phyloP scores from a whole-genome alignment of 176 grass and related monocot genomes.

The Luzula sylvatica region DNA sequence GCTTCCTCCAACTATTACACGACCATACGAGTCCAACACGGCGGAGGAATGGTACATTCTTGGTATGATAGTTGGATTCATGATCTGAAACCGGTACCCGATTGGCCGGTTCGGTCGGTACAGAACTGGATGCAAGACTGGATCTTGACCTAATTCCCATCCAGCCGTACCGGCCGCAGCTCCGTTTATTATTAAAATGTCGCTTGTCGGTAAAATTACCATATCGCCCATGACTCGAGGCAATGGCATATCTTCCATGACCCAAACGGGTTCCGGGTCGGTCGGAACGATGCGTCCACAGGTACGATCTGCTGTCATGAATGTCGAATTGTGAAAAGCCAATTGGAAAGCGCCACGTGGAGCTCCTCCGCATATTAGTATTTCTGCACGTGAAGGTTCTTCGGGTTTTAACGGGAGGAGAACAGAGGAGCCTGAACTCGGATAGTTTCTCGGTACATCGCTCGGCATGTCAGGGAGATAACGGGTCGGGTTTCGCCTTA shows the following conservation, averaged over 20 bases:
- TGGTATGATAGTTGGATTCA: constrained; percentile 14
- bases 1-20: constrained; percentile 67
- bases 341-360: constrained; percentile 41
- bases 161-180: constrained; percentile 50
- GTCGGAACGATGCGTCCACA: constrained; percentile 51
- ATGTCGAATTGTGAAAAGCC: constrained; percentile 40
- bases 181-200: constrained; percentile 70
- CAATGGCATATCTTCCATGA: constrained; percentile 61
- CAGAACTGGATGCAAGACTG: constrained; percentile 44
- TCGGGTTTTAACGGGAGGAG: constrained; percentile 46
- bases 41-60: constrained; percentile 86
- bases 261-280: constrained; percentile 40
- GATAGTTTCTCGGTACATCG: constrained; percentile 56
- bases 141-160: constrained; percentile 60
- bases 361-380: constrained; percentile 61
- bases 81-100: constrained; percentile 31
- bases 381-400: constrained; percentile 27
- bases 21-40: constrained; percentile 42
- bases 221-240: constrained; percentile 67
- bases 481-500: constrained; percentile 24
- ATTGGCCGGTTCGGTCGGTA: constrained; percentile 27
- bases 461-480: constrained; percentile 30
- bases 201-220: constrained; percentile 65
- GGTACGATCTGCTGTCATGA: constrained; percentile 33
- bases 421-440: constrained; percentile 49